A percentile compares a stretch with the other conserved stretches of the same genome.
Conservation (phyloP, 208 protist species). For the Leishmania major region DNA sequence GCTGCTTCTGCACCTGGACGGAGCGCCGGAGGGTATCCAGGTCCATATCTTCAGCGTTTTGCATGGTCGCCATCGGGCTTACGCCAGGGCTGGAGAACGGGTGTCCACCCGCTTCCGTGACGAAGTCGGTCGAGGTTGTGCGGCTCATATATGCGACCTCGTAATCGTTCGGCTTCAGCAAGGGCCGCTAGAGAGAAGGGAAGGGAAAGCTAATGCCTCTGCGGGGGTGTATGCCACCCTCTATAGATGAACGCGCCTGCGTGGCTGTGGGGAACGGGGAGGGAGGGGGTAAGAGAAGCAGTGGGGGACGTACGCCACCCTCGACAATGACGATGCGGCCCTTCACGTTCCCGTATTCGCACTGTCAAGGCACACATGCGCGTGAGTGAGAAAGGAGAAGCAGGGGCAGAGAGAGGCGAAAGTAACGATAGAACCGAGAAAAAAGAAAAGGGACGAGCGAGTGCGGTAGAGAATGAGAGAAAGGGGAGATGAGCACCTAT, state of each 20-base stretch:
- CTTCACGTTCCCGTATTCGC: background rate
- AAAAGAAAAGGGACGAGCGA: background rate
- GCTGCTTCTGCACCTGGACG: conserved; percentile 53
- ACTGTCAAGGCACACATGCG: background rate
- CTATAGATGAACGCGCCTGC: conserved; percentile 3
- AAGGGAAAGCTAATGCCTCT: background rate
- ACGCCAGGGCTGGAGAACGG: background rate
- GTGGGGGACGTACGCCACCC: background rate
- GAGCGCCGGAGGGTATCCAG: conserved; percentile 61
- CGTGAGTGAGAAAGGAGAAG: background rate
- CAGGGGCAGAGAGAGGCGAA: background rate
- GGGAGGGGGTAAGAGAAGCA: background rate
- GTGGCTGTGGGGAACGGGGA: background rate
- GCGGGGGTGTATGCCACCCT: conserved; percentile 1
- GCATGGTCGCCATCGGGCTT: background rate
- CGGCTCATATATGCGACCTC: conserved; percentile 1
- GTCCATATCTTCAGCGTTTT: conserved; percentile 54
- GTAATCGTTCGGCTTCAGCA: background rate
- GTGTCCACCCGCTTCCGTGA: background rate
- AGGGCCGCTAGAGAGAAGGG: background rate
- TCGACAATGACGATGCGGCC: background rate
- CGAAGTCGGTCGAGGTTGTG: background rate
- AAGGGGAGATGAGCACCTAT: background rate
- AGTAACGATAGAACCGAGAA: background rate
- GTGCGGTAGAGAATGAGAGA: background rate